These are phyloP conservation scores for Lasiodiplodia sp. DNA, from an alignment of 2,329 filamentous ascomycete genomes.

Conservation along the genomic window DNA sequence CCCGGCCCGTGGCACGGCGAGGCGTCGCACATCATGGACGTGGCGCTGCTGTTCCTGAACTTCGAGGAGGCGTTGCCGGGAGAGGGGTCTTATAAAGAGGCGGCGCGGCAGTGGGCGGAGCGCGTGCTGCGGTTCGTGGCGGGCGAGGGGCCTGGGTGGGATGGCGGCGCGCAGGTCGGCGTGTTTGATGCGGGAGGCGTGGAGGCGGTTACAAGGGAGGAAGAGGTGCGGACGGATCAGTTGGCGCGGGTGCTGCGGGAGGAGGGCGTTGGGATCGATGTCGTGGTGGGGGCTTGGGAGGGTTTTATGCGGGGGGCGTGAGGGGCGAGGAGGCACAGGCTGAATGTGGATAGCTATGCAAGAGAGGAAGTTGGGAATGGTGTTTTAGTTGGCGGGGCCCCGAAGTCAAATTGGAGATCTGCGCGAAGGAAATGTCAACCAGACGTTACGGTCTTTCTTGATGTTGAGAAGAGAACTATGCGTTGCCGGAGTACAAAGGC, in stretches of 20 bases:
- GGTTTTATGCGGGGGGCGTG: constrained; percentile 3
- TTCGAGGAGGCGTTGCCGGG: constrained; percentile 40
- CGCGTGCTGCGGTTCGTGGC: constrained; percentile 46
- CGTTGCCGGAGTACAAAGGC: no score
- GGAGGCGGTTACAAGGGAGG: not conserved
- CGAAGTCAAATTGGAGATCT: no score
- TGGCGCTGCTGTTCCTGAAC: constrained; percentile 45
- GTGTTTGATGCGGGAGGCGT: not conserved
- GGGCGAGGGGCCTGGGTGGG: constrained; percentile 38
- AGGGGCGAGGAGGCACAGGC: not conserved
- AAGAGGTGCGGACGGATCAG: constrained; percentile 15
- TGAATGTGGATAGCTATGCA: no score
- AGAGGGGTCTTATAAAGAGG: constrained; percentile 33
- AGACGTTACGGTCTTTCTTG: not conserved
- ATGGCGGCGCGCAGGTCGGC: constrained; percentile 1
- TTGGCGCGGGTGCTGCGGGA: not conserved
- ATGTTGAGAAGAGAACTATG: no score
- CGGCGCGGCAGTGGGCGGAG: constrained; percentile 38
- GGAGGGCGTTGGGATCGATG: constrained; percentile 17
- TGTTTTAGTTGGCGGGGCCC: no score
- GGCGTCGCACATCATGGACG: constrained; percentile 45
- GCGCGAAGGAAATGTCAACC: no score
- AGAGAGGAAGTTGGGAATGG: no score
- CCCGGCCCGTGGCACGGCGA: constrained; percentile 44
- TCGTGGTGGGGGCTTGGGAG: constrained; percentile 18